These are phyloP conservation scores for Myrica gale DNA, from an alignment of 306 rosid species.

Conservation along the genomic window DNA sequence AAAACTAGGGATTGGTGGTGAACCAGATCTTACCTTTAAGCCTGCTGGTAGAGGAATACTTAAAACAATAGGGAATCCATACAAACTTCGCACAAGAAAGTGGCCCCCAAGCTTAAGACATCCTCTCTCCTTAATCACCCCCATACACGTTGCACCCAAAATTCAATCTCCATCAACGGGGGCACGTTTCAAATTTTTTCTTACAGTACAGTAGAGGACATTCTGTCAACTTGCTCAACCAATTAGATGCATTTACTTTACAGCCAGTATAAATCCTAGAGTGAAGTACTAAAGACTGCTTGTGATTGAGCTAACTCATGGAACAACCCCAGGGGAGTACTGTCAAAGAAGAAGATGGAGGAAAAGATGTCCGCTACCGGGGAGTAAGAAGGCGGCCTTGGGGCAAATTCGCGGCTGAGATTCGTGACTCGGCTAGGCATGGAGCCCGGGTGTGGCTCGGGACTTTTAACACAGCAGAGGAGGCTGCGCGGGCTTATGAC, in stretches of 20 bases:
- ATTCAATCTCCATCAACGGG: neutral
- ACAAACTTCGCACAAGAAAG: neutral
- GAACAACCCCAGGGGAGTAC: neutral
- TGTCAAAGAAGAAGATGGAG: conserved; percentile 4
- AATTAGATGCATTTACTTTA: neutral
- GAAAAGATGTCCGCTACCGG: conserved; percentile 20
- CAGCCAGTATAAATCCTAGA: conserved; percentile 23
- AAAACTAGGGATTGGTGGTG: neutral
- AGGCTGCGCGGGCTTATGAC: conserved; percentile 74
- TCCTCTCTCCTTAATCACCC: neutral
- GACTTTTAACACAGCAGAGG: conserved; percentile 55
- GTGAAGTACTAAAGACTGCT: neutral
- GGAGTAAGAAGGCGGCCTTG: conserved; percentile 42
- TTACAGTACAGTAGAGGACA: neutral
- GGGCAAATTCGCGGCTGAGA: conserved; percentile 47
- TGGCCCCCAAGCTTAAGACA: neutral
- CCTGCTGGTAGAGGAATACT: neutral
- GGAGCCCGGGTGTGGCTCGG: conserved; percentile 73
- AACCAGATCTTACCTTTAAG: neutral
- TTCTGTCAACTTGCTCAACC: neutral
- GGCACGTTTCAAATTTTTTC: neutral
- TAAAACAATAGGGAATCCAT: neutral
- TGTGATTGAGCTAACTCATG: conserved; percentile 3
- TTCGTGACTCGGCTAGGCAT: conserved; percentile 34
- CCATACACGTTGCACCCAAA: neutral